Percentiles rank a stretch among this genome's conserved stretches.
These are phyloP conservation scores for Laburnicola sp. DNA, from an alignment of 2,329 filamentous ascomycete species.

Conservation along the genomic window DNA sequence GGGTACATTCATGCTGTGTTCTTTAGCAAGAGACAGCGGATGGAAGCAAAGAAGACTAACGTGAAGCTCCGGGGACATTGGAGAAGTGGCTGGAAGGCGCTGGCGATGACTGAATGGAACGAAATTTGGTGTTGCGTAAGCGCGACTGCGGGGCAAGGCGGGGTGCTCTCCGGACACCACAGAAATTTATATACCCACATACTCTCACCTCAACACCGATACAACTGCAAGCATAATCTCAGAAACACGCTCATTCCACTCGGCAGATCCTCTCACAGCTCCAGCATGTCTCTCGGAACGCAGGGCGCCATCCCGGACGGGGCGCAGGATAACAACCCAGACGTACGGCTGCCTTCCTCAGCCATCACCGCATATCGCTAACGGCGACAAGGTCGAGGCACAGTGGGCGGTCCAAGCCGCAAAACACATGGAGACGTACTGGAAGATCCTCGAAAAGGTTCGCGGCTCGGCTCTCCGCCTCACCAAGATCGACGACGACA, in stretches of 20 bases:
- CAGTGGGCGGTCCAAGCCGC: constrained; percentile 98
- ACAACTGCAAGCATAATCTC: background rate
- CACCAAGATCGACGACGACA: constrained; percentile 94
- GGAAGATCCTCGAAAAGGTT: constrained; percentile 89
- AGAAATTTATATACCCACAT: constrained; percentile 26
- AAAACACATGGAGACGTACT: constrained; percentile 96
- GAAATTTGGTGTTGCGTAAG: constrained; percentile 39
- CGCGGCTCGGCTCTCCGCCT: constrained; percentile 86
- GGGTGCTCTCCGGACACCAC: constrained; percentile 22
- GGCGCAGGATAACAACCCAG: constrained; percentile 69
- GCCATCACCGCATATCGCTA: constrained; percentile 23
- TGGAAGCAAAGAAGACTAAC: constrained; percentile 24
- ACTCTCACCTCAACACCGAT: background rate
- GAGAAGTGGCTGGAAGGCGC: constrained; percentile 23
- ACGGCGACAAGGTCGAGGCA: constrained; percentile 79
- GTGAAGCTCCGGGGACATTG: constrained; percentile 42
- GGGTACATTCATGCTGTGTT: constrained; percentile 43
- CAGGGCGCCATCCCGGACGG: constrained; percentile 41
- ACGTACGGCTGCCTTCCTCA: constrained; percentile 53
- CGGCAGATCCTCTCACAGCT: background rate
- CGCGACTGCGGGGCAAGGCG: constrained; percentile 27
- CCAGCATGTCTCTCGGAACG: constrained; percentile 43
- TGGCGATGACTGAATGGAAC: constrained; percentile 23
- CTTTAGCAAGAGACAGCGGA: constrained; percentile 16
- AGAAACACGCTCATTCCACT: background rate